These are phyloP conservation scores for Globisporangium cystogenes DNA, from an alignment of 352 stramenopile species.

Conservation along the genomic window DNA sequence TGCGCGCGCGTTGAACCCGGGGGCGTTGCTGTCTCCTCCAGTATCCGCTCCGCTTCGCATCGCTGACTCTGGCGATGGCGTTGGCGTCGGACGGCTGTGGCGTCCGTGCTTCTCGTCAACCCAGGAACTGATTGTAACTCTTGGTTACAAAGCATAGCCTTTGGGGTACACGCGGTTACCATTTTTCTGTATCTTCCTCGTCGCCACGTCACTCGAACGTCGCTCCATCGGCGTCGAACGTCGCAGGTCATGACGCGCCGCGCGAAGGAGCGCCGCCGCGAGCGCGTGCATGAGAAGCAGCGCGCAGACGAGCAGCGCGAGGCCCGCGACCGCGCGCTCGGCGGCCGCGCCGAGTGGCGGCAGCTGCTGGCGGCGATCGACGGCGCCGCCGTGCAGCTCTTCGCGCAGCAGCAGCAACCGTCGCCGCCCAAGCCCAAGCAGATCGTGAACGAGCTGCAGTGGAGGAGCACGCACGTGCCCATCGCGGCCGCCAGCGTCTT, in stretches of 20 bases:
- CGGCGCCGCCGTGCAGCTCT: conserved; percentile 10
- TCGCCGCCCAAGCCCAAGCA: conserved; percentile 8
- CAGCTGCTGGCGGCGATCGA: conserved; percentile 61
- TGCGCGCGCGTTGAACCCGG: too few relatives aligned
- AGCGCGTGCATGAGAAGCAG: conserved; percentile 59
- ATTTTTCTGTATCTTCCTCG: too few relatives aligned
- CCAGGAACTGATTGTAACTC: too few relatives aligned
- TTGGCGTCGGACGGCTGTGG: too few relatives aligned
- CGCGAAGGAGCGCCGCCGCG: conserved; percentile 62
- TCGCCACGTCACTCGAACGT: too few relatives aligned
- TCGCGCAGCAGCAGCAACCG: conserved; percentile 4
- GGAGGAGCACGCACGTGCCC: conserved; percentile 71
- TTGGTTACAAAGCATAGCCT: too few relatives aligned
- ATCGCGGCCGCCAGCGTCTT: conserved; percentile 60
- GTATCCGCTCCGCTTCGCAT: too few relatives aligned
- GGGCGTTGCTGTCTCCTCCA: not conserved
- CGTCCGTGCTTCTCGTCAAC: too few relatives aligned
- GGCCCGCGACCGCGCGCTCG: conserved; percentile 36
- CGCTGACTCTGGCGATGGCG: too few relatives aligned
- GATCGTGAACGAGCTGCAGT: conserved; percentile 60
- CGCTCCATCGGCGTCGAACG: too few relatives aligned
- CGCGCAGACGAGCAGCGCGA: conserved; percentile 29
- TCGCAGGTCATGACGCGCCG: conserved; percentile 73
- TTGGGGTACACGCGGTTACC: too few relatives aligned
- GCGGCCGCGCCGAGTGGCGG: conserved; percentile 39